Evolutionary conservation across 1,284 basidiomycete genomes (phyloP), one percentile per base, ranked within the genome.

Genomic region (Marasmius oreades): DNA sequence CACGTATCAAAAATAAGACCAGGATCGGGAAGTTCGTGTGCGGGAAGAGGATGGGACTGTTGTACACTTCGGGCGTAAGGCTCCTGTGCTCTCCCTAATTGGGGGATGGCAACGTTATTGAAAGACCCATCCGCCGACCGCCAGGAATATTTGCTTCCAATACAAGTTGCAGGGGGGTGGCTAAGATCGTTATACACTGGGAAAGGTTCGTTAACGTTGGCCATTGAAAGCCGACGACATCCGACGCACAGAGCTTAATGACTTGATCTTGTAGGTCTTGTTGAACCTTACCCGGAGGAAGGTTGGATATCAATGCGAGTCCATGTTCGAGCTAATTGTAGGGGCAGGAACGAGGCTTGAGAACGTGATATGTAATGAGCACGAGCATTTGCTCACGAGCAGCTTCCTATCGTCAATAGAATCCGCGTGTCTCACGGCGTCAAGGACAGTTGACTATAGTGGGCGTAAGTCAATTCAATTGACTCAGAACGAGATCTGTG

Each of bases 51-150:
- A 57, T 85, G 78, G 1, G 62, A 66, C 67, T 88, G 85, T 60
- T 90, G 87, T n/a, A 93, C 92, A 55, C 85, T 90, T 39, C 90
- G 82, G 16, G 88, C 78, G 68, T 93, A 93, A 0, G 90, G 84
- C 2, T 78, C 81, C 26, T 86, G 82, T 1, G 90, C 86, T 73
- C 82, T 84, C 33, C 92, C 92, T 64, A 94, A 67, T 46, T 85
- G 75, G 0, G 92, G 92, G 28, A 75, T 63, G 62, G 82, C 77
- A 42, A 84, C 77, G 64, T 92, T 93, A 72, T 93, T 93, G 63
- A 77, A 74, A 20, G 84, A 83, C 6, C 90, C 90, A 67, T 92
- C 88, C 10, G 88, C 86, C 3, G 77, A 71, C 31, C 90, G 82
- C 75, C 81, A 90, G 1, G 83, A 78, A 61, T 82, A 86, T 50